Conservation (phyloP, 257 asterid species). For the Nicotiana tomentosiformis region DNA sequence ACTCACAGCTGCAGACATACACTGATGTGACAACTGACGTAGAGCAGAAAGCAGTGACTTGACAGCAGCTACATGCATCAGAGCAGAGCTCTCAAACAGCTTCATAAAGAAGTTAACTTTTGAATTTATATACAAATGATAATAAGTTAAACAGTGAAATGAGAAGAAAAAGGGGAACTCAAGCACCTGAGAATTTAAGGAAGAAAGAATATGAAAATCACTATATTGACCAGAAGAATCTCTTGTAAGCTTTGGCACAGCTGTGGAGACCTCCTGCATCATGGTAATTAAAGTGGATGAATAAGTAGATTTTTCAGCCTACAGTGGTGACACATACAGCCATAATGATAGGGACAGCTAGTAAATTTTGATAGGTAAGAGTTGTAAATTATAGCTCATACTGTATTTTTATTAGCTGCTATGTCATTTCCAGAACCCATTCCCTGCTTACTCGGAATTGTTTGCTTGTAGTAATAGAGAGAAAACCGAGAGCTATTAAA, state of each 20-base stretch:
- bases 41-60: constrained; percentile 93
- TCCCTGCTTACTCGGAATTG: neutral
- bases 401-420: neutral
- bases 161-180: constrained; percentile 5
- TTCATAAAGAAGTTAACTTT: constrained; percentile 16
- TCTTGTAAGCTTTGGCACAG: constrained; percentile 75
- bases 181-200: constrained; percentile 81
- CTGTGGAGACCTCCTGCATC: constrained; percentile 76
- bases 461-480: neutral
- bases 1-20: constrained; percentile 56
- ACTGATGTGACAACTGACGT: constrained; percentile 77
- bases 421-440: neutral
- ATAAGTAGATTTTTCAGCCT: neutral
- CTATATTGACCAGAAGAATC: constrained; percentile 93
- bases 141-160: neutral
- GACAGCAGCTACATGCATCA: constrained; percentile 88
- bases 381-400: neutral
- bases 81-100: constrained; percentile 96
- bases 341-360: neutral
- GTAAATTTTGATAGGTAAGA: neutral
- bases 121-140: neutral
- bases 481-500: neutral
- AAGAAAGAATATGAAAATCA: constrained; percentile 91
- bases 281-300: neutral
- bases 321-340: neutral